These are phyloP conservation scores for Saccharomyces hybrid DNA, from an alignment of 1,139 yeast genomes.

Conservation along the genomic window DNA sequence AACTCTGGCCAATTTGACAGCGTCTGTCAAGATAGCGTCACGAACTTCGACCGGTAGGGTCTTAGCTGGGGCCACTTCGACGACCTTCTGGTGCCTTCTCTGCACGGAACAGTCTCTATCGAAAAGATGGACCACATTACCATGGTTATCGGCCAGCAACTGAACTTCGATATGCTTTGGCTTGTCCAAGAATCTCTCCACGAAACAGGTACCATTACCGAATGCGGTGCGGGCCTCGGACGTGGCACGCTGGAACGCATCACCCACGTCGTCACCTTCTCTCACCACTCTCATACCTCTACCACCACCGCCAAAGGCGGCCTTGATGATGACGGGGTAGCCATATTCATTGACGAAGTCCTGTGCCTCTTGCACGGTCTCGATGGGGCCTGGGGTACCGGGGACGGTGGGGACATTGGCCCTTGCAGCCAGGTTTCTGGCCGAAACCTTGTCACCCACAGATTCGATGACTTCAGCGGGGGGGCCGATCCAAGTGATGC, in stretches of 20 bases:
- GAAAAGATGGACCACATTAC: conserved; percentile 89
- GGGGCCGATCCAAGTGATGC: conserved; percentile 97
- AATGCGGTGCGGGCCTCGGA: conserved; percentile 92
- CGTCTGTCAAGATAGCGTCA: conserved; percentile 87
- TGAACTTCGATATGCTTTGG: conserved; percentile 99
- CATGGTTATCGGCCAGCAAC: conserved; percentile 85
- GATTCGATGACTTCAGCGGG: conserved; percentile 79
- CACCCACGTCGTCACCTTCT: conserved; percentile 88
- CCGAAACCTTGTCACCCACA: conserved; percentile 97
- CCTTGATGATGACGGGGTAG: conserved; percentile 93
- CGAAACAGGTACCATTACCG: conserved; percentile 97
- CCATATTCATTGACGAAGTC: conserved; percentile 78
- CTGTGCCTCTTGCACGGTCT: conserved; percentile 64
- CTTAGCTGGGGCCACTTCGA: conserved; percentile 98
- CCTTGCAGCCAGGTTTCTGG: conserved; percentile 74
- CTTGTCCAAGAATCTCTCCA: conserved; percentile 87
- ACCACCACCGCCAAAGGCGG: conserved; percentile 99
- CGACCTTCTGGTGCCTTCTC: conserved; percentile 98
- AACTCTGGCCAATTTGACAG: conserved; percentile 79
- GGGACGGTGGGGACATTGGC: conserved; percentile 92
- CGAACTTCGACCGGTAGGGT: conserved; percentile 74
- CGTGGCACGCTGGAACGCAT: conserved; percentile 89
- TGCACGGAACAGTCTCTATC: conserved; percentile 99
- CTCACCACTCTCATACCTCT: conserved; percentile 99
- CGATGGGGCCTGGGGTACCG: conserved; percentile 97